phyloP scores from a whole-genome alignment of 768 basidiomycete species.

The Mycena galericulata region DNA sequence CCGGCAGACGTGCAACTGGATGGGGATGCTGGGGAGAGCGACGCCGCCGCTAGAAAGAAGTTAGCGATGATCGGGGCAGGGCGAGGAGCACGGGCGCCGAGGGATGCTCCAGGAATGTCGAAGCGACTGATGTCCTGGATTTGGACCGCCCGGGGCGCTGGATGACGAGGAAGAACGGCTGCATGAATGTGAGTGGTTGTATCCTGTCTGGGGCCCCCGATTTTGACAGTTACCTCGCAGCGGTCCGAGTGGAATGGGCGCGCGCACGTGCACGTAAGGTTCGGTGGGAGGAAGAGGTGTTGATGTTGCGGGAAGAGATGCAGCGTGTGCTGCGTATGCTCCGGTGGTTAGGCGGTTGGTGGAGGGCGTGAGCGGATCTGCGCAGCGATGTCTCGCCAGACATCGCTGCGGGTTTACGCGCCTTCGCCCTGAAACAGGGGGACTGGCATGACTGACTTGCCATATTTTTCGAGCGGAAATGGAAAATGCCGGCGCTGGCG shows the following conservation, averaged over 20 bases:
- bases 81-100: not conserved
- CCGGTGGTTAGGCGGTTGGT: too few relatives aligned
- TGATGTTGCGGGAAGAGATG: constrained; percentile 31
- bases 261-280: constrained; percentile 15
- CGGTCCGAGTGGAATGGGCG: constrained; percentile 31
- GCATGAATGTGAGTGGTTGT: constrained; percentile 1
- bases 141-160: constrained; percentile 2
- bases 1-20: not conserved
- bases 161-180: not conserved
- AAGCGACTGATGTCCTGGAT: constrained; percentile 24
- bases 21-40: constrained; percentile 16
- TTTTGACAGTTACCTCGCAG: not conserved
- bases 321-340: too few relatives aligned
- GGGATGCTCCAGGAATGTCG: constrained; percentile 2
- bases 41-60: constrained; percentile 11
- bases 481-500: too few relatives aligned
- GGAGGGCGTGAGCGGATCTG: too few relatives aligned
- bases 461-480: too few relatives aligned
- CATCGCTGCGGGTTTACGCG: too few relatives aligned
- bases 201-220: not conserved
- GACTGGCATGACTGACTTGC: too few relatives aligned
- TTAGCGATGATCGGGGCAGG: constrained; percentile 1
- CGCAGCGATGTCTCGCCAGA: too few relatives aligned
- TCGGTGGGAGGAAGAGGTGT: constrained; percentile 29
- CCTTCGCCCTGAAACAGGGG: too few relatives aligned